Evolutionary conservation across 768 basidiomycete species (phyloP).

Genomic region (Royoungia palumana): DNA sequence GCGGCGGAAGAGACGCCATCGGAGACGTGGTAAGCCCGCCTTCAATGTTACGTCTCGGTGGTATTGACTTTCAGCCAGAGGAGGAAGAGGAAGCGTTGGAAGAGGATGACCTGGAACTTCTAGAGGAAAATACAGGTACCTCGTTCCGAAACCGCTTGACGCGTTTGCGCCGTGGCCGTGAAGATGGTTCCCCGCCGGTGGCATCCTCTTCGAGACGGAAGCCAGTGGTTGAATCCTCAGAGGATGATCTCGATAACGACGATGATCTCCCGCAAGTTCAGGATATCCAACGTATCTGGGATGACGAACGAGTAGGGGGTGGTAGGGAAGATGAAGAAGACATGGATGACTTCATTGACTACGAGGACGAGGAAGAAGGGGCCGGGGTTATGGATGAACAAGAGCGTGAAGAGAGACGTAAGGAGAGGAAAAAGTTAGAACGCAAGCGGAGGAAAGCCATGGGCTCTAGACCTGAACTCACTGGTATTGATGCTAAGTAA

Average conservation of each 20-base stretch:
- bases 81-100: conserved; percentile 71
- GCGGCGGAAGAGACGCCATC: conserved; percentile 63
- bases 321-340: conserved; percentile 56
- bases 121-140: conserved; percentile 82
- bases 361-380: conserved; percentile 77
- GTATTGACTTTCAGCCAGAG: conserved; percentile 26
- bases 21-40: conserved; percentile 43
- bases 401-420: conserved; percentile 70
- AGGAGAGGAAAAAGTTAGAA: conserved; percentile 61
- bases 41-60: conserved; percentile 4
- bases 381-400: conserved; percentile 75
- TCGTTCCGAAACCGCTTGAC: conserved; percentile 74
- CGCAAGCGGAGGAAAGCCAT: conserved; percentile 62
- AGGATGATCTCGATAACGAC: conserved; percentile 65
- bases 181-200: conserved; percentile 65
- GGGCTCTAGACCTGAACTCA: conserved; percentile 64
- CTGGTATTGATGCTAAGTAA: conserved; percentile 81
- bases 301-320: conserved; percentile 60
- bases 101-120: conserved; percentile 81
- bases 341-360: conserved; percentile 74
- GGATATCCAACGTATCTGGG: conserved; percentile 70
- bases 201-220: conserved; percentile 60
- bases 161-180: conserved; percentile 69
- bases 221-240: conserved; percentile 64
- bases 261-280: conserved; percentile 52